phyloP scores from a whole-genome alignment of 2,329 filamentous ascomycete genomes.

The Bipolaris sorokiniana region DNA sequence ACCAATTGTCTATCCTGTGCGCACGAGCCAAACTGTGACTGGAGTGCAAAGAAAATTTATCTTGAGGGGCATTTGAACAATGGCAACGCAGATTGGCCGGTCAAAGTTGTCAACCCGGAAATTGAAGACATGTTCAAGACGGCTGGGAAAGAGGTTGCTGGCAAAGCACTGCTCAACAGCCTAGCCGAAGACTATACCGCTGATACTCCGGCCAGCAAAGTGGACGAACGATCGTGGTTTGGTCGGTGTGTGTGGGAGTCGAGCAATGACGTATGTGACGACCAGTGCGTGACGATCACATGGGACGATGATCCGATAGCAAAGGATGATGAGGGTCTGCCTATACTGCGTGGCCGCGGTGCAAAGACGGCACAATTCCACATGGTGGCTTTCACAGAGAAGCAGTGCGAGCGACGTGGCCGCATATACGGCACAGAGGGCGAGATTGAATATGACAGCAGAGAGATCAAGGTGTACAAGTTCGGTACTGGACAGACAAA shows the following conservation, averaged over 20 bases:
- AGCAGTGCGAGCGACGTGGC: conserved; percentile 84
- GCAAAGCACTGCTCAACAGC: conserved; percentile 55
- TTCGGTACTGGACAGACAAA: conserved; percentile 66
- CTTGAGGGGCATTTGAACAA: conserved; percentile 69
- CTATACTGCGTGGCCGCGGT: conserved; percentile 52
- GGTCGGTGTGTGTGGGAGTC: conserved; percentile 94
- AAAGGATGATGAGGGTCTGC: conserved; percentile 21
- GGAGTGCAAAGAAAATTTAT: conserved; percentile 85
- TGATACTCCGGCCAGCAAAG: conserved; percentile 58
- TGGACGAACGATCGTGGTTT: conserved; percentile 70
- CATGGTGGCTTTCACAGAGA: conserved; percentile 90
- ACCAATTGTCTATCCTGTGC: conserved; percentile 89
- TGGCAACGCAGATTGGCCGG: conserved; percentile 78
- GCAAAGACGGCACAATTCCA: conserved; percentile 90
- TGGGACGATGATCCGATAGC: conserved; percentile 75
- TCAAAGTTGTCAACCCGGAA: conserved; percentile 88
- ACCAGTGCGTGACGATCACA: conserved; percentile 84
- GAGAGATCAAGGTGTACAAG: conserved; percentile 75
- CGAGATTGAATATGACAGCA: conserved; percentile 84
- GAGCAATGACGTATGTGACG: conserved; percentile 92
- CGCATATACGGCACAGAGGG: conserved; percentile 85
- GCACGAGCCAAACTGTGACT: conserved; percentile 76
- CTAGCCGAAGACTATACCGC: conserved; percentile 64
- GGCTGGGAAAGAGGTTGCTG: conserved; percentile 57
- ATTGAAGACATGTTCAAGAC: conserved; percentile 75